Conservation (phyloP, 352 stramenopile species). For the Phytophthora podocarpi region DNA sequence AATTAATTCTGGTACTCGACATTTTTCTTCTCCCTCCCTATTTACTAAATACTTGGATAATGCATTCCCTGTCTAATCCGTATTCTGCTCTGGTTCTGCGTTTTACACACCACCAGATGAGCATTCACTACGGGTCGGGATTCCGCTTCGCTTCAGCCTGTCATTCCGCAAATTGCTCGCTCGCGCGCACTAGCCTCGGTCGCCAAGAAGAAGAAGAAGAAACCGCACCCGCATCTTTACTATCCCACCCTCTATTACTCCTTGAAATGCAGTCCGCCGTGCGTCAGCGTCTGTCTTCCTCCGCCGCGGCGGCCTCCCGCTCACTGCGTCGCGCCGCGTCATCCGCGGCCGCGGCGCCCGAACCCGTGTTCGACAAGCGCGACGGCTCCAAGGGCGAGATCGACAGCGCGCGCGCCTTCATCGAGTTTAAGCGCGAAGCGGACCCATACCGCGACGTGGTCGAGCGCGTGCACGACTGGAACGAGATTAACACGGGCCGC, state of each 20-base stretch:
- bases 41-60: not conserved
- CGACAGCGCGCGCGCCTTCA: conserved; percentile 77
- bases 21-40: too few relatives aligned
- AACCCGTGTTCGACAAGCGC: conserved; percentile 55
- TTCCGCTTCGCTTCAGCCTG: conserved; percentile 27
- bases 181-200: conserved; percentile 18
- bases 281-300: conserved; percentile 23
- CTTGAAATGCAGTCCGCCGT: conserved; percentile 36
- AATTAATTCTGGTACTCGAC: not conserved
- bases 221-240: not conserved
- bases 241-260: not conserved
- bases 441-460: conserved; percentile 94
- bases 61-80: not conserved
- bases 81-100: not conserved
- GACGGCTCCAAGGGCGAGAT: conserved; percentile 74
- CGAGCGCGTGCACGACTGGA: conserved; percentile 96
- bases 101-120: conserved; percentile 32
- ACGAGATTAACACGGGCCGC: conserved; percentile 95
- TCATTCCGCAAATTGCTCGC: conserved; percentile 40
- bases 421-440: conserved; percentile 79
- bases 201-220: conserved; percentile 3
- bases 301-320: conserved; percentile 1
- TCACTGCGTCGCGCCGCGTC: conserved; percentile 30
- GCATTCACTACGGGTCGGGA: conserved; percentile 20
- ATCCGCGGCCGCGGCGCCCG: conserved; percentile 26